These are phyloP conservation scores for Hymenoscyphus linearis DNA, from an alignment of 2,329 filamentous ascomycete species.

Conservation along the genomic window DNA sequence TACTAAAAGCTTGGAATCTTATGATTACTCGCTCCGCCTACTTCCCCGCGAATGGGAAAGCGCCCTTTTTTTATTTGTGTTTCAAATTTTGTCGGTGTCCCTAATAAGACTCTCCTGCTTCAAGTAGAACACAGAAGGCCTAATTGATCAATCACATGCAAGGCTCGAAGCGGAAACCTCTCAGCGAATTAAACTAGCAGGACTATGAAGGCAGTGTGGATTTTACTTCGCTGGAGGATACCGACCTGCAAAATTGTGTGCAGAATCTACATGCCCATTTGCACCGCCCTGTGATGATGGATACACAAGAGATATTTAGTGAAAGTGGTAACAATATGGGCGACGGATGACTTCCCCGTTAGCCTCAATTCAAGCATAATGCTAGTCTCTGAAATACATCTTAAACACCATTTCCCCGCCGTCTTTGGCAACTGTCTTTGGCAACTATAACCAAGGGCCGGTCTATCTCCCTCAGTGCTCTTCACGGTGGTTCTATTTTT, in stretches of 20 bases:
- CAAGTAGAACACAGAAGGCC: background rate
- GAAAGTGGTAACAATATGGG: background rate
- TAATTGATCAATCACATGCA: conserved; percentile 1
- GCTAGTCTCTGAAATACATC: background rate
- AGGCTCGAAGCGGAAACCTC: conserved; percentile 4
- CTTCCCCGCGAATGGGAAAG: background rate
- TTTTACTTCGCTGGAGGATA: background rate
- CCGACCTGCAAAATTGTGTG: background rate
- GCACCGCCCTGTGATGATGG: conserved; percentile 2
- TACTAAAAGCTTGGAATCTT: background rate
- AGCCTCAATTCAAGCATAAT: conserved; percentile 2
- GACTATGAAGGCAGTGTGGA: background rate
- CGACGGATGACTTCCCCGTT: background rate
- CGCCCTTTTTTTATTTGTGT: background rate
- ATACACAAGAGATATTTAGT: background rate
- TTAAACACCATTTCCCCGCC: background rate
- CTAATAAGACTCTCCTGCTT: background rate
- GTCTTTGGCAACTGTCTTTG: too few species aligned
- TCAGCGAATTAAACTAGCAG: conserved; percentile 4
- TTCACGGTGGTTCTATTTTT: background rate
- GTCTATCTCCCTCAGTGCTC: background rate
- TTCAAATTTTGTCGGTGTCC: background rate
- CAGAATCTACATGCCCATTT: background rate
- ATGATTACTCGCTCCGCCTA: background rate
- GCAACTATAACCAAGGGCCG: background rate